Conservation (phyloP, 2,329 filamentous ascomycete genomes). For the Stachybotrys chartarum region DNA sequence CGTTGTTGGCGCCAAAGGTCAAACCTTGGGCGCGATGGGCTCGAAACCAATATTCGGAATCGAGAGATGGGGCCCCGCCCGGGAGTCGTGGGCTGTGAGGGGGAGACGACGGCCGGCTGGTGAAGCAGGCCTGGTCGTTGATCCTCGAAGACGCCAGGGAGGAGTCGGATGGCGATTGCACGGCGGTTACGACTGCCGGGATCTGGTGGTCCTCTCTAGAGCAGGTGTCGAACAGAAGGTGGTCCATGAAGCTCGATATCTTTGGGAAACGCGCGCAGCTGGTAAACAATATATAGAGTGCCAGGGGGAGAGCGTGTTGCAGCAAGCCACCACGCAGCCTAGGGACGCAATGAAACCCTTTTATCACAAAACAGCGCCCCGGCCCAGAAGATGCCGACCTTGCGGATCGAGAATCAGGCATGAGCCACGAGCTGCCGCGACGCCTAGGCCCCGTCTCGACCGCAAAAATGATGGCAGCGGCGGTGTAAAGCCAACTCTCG, state of each 20-base stretch:
- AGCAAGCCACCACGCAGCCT: too few relatives aligned
- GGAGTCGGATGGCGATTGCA: background rate
- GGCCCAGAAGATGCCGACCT: background rate
- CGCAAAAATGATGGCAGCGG: too few relatives aligned
- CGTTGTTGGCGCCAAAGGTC: too few relatives aligned
- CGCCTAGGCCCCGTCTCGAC: too few relatives aligned
- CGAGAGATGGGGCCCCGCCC: too few relatives aligned
- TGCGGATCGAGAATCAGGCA: background rate
- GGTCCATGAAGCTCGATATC: background rate
- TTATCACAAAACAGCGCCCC: background rate
- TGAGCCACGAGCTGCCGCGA: too few relatives aligned
- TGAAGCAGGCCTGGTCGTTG: background rate
- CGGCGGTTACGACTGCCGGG: too few relatives aligned
- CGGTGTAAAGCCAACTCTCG: background rate
- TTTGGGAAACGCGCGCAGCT: too few relatives aligned
- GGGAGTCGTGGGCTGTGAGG: background rate
- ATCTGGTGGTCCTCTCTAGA: background rate
- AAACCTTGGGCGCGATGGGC: background rate
- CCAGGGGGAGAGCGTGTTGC: too few relatives aligned
- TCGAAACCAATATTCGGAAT: background rate
- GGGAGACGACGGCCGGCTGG: background rate
- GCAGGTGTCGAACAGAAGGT: background rate
- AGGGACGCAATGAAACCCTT: background rate
- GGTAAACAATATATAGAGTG: too few relatives aligned
- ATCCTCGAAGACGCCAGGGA: background rate